Base-by-base conservation (phyloP, 441 rosid species). In the Sinapis alba region DNA sequence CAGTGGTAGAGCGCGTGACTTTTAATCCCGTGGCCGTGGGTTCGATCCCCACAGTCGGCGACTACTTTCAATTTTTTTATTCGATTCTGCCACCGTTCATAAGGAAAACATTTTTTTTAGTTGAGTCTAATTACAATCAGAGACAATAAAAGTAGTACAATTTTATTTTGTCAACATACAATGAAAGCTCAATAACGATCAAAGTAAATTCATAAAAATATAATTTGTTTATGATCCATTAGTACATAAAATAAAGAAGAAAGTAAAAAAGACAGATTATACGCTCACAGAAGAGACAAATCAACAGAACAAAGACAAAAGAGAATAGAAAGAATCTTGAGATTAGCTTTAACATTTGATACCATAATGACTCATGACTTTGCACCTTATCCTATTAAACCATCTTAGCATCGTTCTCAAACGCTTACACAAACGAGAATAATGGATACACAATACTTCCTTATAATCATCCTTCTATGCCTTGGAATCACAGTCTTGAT, bases 221-320 rank as follows among this genome's bases (percentile, higher is more conserved):
- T 16, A 60, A 11, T 32, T 1, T 23, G 9, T 10, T 32, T 7
- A n/a, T 36, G 51, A 26, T 24, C 6, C 34, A 62, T 0, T 21
- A 28, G 15, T 4, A 19, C 6, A 53, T 19, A 38, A 38, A 11
- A 50, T 16, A 7, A 47, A 9, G 23, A 50, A 18, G 6, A 11
- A 50, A 19, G 19, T 28, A 65, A 38, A 58, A 43, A 58, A 13
- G 26, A 70, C 2, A 45, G 75, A 64, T 71, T 65, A 71, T 63
- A 16, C 76, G 45, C 47, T 71, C 19, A 16, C 10, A 71, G 1
- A 64, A 70, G 12, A 77, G 76, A 77, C 80, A 77, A 70, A n/a
- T n/a, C 43, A 45, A 15, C 53, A 45, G 20, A 45, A 47, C 19
- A 16, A 47, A 47, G 54, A 57, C 80, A 76, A 69, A 19, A 69